phyloP scores from a whole-genome alignment of 2,329 filamentous ascomycete genomes.

The Aspergillus awamori region DNA sequence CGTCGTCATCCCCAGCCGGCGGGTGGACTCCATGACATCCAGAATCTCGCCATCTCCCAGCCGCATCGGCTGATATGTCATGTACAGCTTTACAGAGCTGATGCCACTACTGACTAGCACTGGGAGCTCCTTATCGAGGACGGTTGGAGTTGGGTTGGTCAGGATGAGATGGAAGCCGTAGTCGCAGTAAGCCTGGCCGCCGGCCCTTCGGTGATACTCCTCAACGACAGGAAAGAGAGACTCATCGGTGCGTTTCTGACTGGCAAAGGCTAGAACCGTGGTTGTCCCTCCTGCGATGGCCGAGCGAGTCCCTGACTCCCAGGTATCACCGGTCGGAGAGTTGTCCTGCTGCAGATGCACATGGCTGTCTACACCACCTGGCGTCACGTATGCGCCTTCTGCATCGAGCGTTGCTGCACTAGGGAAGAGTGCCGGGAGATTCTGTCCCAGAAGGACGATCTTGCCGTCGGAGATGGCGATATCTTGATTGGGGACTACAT shows the following conservation, averaged over 20 bases:
- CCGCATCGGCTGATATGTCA: slow-evolving; percentile 50
- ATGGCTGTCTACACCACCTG: slow-evolving; percentile 54
- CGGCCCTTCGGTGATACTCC: slow-evolving; percentile 52
- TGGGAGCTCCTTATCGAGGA: slow-evolving; percentile 45
- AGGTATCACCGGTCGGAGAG: slow-evolving; percentile 47
- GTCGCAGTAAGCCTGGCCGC: slow-evolving; percentile 56
- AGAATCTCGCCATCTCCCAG: slow-evolving; percentile 47
- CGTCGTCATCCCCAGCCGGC: slow-evolving; percentile 48
- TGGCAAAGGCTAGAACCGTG: slow-evolving; percentile 61
- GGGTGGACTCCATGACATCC: slow-evolving; percentile 46
- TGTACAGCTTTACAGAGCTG: slow-evolving; percentile 52
- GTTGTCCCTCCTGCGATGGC: slow-evolving; percentile 56
- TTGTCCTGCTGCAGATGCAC: slow-evolving; percentile 52
- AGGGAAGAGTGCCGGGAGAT: slow-evolving; percentile 33
- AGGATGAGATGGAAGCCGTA: slow-evolving; percentile 57
- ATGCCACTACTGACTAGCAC: slow-evolving; percentile 43
- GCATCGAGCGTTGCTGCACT: slow-evolving; percentile 13
- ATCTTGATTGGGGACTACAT: slow-evolving; percentile 49
- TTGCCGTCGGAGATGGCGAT: slow-evolving; percentile 54
- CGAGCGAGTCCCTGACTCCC: slow-evolving; percentile 55
- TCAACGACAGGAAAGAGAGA: slow-evolving; percentile 52
- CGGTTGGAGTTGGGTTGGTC: slow-evolving; percentile 31
- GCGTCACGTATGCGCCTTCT: slow-evolving; percentile 26
- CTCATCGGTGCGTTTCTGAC: slow-evolving; percentile 52
- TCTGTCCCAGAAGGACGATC: slow-evolving; percentile 49